phyloP scores from a whole-genome alignment of 2,329 filamentous ascomycete genomes.

The Penicillium polonicum region DNA sequence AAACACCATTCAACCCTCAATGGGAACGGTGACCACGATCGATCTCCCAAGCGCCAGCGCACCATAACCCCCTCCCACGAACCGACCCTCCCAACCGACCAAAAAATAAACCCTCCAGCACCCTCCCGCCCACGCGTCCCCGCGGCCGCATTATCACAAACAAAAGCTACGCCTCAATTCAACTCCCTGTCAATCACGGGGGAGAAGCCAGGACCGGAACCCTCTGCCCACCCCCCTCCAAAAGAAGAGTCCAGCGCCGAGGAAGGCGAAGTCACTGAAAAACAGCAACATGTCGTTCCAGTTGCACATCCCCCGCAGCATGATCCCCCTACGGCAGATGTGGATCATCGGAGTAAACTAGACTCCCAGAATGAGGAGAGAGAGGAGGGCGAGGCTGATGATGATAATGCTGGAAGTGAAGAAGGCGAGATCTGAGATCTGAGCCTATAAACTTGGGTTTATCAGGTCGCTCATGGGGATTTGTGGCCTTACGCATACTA shows the following conservation, averaged over 20 bases:
- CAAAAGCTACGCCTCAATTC: neutral
- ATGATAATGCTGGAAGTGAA: constrained; percentile 43
- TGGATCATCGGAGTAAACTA: neutral
- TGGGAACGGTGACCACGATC: constrained; percentile 27
- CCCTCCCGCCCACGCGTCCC: constrained; percentile 21
- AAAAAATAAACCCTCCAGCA: constrained; percentile 7
- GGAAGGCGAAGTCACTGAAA: constrained; percentile 22
- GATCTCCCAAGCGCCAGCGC: constrained; percentile 42
- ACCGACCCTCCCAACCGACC: constrained; percentile 4
- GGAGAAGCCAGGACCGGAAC: neutral
- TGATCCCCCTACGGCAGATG: neutral
- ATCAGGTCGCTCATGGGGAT: no score
- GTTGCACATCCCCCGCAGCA: neutral
- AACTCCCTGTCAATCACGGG: neutral
- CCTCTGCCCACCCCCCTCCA: neutral
- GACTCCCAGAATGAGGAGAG: neutral
- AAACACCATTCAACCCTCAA: constrained; percentile 18
- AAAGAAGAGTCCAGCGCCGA: constrained; percentile 18
- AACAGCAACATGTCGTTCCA: neutral
- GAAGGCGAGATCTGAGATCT: constrained; percentile 42
- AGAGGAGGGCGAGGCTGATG: constrained; percentile 21
- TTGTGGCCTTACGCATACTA: neutral
- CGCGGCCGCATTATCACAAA: constrained; percentile 11
- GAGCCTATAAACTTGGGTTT: neutral
- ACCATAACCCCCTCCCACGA: constrained; percentile 23